Conservation (phyloP, 164 flowering plant species). For the Magnolia sinica region DNA sequence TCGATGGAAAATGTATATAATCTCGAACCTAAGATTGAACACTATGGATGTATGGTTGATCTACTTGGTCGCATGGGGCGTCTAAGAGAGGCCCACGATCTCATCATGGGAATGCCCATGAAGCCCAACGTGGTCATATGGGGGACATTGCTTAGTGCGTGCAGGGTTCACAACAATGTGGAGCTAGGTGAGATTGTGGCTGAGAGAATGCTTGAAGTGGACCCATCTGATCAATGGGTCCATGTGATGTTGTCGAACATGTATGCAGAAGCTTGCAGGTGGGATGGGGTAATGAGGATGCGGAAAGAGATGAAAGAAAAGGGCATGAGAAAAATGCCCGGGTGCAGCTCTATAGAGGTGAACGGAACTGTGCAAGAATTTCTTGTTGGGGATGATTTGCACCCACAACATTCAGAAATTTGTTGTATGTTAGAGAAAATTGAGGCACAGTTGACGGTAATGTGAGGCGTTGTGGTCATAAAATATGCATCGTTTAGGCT, state of each 20-base stretch:
- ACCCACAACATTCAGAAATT: slow-evolving; percentile 14
- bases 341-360: slow-evolving; percentile 28
- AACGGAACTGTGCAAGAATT: slow-evolving; percentile 22
- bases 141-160: slow-evolving; percentile 32
- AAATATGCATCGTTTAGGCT: not conserved
- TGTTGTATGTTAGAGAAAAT: slow-evolving; percentile 12
- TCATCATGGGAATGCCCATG: slow-evolving; percentile 27
- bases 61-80: slow-evolving; percentile 28
- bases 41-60: slow-evolving; percentile 33
- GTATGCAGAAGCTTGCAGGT: slow-evolving; percentile 26
- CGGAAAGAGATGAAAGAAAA: slow-evolving; percentile 29
- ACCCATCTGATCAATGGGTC: slow-evolving; percentile 28
- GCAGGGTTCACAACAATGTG: slow-evolving; percentile 30
- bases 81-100: slow-evolving; percentile 21
- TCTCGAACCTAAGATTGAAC: slow-evolving; percentile 23
- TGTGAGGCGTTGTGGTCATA: not conserved
- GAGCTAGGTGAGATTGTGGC: slow-evolving; percentile 29
- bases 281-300: slow-evolving; percentile 27
- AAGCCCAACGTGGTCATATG: slow-evolving; percentile 27
- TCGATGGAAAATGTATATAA: slow-evolving; percentile 18
- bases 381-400: slow-evolving; percentile 18
- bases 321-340: slow-evolving; percentile 25
- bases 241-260: slow-evolving; percentile 28
- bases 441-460: slow-evolving; percentile 7
- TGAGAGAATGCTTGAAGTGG: slow-evolving; percentile 26